Evolutionary conservation across 805 yeast species (phyloP).

Genomic region (Schizosaccharomyces octosporus): DNA sequence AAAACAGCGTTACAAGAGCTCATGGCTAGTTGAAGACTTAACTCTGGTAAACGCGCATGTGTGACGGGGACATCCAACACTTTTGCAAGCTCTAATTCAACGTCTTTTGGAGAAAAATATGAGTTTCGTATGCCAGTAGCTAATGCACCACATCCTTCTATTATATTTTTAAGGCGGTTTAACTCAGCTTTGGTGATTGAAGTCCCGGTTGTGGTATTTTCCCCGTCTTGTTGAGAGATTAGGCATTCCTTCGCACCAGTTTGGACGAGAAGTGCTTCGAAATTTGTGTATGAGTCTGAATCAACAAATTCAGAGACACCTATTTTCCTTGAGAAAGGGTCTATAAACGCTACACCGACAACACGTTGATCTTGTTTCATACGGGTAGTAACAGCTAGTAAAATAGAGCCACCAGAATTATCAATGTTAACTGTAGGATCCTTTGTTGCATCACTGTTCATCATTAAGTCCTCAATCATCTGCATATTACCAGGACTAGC

Average conservation of each 20-base stretch:
- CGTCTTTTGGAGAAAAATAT: conserved; percentile 38
- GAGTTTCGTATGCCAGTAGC: conserved; percentile 8
- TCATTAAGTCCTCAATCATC: conserved; percentile 41
- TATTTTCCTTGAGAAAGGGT: conserved; percentile 38
- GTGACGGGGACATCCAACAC: conserved; percentile 26
- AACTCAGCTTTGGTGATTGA: not conserved
- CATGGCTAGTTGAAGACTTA: conserved; percentile 27
- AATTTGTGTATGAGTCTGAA: conserved; percentile 63
- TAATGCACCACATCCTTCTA: not conserved
- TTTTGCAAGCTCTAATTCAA: conserved; percentile 56
- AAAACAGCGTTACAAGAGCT: conserved; percentile 45
- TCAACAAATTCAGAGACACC: conserved; percentile 64
- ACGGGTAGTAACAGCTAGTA: conserved; percentile 26
- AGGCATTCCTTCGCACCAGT: conserved; percentile 71
- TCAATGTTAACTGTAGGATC: conserved; percentile 15
- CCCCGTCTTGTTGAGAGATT: conserved; percentile 19
- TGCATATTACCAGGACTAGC: conserved; percentile 87
- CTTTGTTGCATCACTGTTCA: conserved; percentile 12
- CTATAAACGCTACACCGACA: conserved; percentile 61
- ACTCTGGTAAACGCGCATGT: conserved; percentile 11
- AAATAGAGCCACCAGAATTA: conserved; percentile 19
- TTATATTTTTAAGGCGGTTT: not conserved
- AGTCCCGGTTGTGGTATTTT: not conserved
- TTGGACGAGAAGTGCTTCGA: conserved; percentile 71
- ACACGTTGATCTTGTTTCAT: conserved; percentile 21